A percentile compares a stretch with the other conserved stretches of the same genome.
These are phyloP conservation scores for Pseudocercospora musae DNA, from an alignment of 2,329 filamentous ascomycete species.

Conservation along the genomic window DNA sequence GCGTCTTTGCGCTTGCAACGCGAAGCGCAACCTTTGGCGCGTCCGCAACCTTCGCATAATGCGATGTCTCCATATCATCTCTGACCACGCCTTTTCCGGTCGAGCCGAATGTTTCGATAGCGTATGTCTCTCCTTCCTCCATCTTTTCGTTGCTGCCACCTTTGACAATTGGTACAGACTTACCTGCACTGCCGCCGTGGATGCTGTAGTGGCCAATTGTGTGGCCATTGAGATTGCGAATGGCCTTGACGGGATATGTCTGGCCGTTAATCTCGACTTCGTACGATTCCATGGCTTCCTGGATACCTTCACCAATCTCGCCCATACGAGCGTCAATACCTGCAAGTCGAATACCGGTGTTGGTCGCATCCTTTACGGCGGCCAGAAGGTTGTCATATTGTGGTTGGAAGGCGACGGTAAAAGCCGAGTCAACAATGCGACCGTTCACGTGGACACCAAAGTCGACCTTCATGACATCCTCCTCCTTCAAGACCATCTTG, in stretches of 20 bases:
- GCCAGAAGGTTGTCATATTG: constrained; percentile 71
- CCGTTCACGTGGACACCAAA: constrained; percentile 80
- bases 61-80: constrained; percentile 46
- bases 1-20: constrained; percentile 53
- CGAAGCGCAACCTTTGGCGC: constrained; percentile 39
- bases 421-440: constrained; percentile 76
- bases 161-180: constrained; percentile 55
- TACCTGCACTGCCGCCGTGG: constrained; percentile 53
- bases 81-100: constrained; percentile 50
- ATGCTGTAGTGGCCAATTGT: constrained; percentile 55
- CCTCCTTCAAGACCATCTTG: constrained; percentile 68
- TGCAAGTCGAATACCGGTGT: constrained; percentile 54
- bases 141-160: constrained; percentile 50
- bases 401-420: constrained; percentile 72
- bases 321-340: constrained; percentile 55
- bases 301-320: constrained; percentile 57
- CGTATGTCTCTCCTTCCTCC: constrained; percentile 59
- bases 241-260: constrained; percentile 54
- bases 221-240: constrained; percentile 55
- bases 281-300: constrained; percentile 62
- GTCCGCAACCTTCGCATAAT: constrained; percentile 37
- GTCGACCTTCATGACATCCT: constrained; percentile 80
- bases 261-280: constrained; percentile 55
- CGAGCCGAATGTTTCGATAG: constrained; percentile 58
- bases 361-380: constrained; percentile 72